Evolutionary conservation across 1,139 yeast species (phyloP).

Genomic region (Candida sanyaensis): DNA sequence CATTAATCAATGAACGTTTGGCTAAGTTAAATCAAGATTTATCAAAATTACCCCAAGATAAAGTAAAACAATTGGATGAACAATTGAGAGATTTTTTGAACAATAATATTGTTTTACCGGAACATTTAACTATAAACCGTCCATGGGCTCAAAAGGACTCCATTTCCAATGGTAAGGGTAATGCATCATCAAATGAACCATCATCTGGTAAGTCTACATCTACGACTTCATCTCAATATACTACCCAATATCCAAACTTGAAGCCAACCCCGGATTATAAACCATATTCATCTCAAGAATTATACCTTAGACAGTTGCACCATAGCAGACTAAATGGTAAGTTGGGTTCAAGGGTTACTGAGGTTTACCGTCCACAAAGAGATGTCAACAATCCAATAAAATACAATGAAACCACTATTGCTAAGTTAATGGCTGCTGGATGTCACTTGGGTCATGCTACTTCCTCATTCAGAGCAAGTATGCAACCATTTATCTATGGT

Average conservation of each 20-base stretch:
- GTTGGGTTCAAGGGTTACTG: constrained; percentile 65
- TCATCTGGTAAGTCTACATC: constrained; percentile 14
- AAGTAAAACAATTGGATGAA: constrained; percentile 43
- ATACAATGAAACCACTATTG: constrained; percentile 58
- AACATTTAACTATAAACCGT: constrained; percentile 28
- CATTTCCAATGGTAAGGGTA: constrained; percentile 6
- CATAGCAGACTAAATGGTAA: constrained; percentile 47
- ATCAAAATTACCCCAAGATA: constrained; percentile 28
- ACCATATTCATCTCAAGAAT: constrained; percentile 70
- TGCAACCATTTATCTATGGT: constrained; percentile 87
- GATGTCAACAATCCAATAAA: constrained; percentile 62
- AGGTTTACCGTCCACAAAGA: constrained; percentile 70
- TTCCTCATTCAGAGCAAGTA: constrained; percentile 76
- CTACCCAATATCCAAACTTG: constrained; percentile 39
- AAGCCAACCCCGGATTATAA: constrained; percentile 47
- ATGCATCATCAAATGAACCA: constrained; percentile 4
- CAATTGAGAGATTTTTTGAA: constrained; percentile 44
- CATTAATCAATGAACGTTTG: constrained; percentile 32
- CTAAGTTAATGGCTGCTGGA: constrained; percentile 84
- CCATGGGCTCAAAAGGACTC: constrained; percentile 33
- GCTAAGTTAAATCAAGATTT: constrained; percentile 33
- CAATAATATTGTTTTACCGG: constrained; percentile 37
- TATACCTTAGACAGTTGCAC: constrained; percentile 69
- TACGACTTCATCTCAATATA: constrained; percentile 29
- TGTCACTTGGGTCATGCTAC: constrained; percentile 93